Evolutionary conservation across 2,329 filamentous ascomycete genomes (phyloP).

Genomic region (Alternaria viburni): DNA sequence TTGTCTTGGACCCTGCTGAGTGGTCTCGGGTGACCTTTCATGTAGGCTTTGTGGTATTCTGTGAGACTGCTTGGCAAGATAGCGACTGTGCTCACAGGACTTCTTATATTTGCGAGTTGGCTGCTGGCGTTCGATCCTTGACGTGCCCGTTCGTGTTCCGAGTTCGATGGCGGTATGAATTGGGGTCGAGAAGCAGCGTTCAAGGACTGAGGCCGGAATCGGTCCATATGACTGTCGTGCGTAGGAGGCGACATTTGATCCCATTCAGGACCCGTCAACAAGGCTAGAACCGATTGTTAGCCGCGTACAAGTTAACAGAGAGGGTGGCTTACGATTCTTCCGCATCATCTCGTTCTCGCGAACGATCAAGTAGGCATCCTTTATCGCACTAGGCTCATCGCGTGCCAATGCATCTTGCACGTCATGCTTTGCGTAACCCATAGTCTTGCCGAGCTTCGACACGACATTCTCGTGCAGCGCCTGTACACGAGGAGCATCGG

Average conservation of each 20-base stretch:
- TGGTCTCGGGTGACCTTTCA: conserved; percentile 67
- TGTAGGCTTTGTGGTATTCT: conserved; percentile 87
- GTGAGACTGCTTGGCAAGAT: conserved; percentile 91
- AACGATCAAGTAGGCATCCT: conserved; percentile 98
- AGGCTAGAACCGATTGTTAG: conserved; percentile 51
- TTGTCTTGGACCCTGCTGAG: conserved; percentile 24
- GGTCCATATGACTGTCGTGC: conserved; percentile 49
- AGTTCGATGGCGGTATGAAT: conserved; percentile 30
- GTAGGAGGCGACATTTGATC: conserved; percentile 63
- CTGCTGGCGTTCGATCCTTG: conserved; percentile 53
- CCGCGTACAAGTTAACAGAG: not conserved
- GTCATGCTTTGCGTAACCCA: conserved; percentile 95
- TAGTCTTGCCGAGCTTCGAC: conserved; percentile 94
- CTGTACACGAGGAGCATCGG: conserved; percentile 77
- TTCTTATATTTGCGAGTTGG: conserved; percentile 49
- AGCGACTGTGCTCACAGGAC: conserved; percentile 76
- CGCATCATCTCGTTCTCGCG: conserved; percentile 98
- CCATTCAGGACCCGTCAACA: conserved; percentile 62
- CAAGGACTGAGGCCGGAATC: conserved; percentile 43
- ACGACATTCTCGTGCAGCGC: conserved; percentile 92
- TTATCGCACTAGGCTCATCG: conserved; percentile 95
- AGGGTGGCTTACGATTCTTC: conserved; percentile 76
- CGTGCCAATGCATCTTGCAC: conserved; percentile 92
- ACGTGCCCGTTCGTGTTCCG: conserved; percentile 50
- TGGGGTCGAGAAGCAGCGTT: conserved; percentile 42